Base-by-base conservation (phyloP, 495 filamentous ascomycete species). In the Daldinia childiae region DNA sequence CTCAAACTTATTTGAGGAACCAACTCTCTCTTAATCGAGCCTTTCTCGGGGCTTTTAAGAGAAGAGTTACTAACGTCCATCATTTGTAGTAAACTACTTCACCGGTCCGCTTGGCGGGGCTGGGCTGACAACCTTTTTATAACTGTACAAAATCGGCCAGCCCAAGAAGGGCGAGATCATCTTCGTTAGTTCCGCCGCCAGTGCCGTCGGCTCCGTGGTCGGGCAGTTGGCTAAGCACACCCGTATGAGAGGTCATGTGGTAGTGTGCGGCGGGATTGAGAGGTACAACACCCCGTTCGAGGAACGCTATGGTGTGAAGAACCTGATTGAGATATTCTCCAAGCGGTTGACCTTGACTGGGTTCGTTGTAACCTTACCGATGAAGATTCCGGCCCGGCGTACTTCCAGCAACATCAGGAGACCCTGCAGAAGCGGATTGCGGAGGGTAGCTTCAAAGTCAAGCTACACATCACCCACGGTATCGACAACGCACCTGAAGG, bases 151-250 rank as follows among this genome's bases (percentile, higher is more conserved):
- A 74, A 94, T 97, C 62, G 92, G 92, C 0, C 79, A 91, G 84
- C 93, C 93, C 38, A 90, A 92, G 82, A 90, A 90, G 82, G 93
- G 93, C 39, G 91, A 96, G 84, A 94, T 91, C 15, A 94, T 96
- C 72, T 94, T 95, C 77, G 86, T 96, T 71, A 91, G 88, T 57
- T 88, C 91, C 7, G 92, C 93, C 4, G 90, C 88, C 14, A 93
- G 93, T 45, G 92, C 92, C 2, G 93, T 95, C n/a, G 92, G 93
- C 11, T 87, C 91, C 79, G 69, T 95, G 6, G 93, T 95, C 45
- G 92, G 92, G 12, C 93, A 95, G 81, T 79, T 96, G 15, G 92
- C 92, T 45, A 95, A 95, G 85, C 80, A 82, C 36, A 79, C 95
- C 30, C 30, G 78, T 94, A 92, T 36, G 41, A 89, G 82, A 65